Evolutionary conservation across 2,329 filamentous ascomycete genomes (phyloP), one percentile per base, ranked within the genome.

Genomic region (Aspergillus arachidicola): DNA sequence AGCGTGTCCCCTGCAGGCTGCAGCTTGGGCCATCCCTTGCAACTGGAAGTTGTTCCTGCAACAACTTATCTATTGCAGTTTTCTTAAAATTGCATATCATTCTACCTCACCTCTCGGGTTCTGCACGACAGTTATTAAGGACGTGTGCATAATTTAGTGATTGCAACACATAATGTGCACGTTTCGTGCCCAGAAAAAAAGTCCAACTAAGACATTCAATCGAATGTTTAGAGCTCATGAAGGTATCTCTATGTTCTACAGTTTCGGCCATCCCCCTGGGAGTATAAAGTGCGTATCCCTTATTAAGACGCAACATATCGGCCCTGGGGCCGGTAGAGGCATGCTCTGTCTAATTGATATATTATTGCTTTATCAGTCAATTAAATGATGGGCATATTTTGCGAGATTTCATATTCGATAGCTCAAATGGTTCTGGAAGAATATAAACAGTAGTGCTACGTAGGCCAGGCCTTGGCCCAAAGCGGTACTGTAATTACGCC

Each of bases 401-500:
- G 11, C 4, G 32, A 34, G 32, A 34, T 34, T 34, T 12, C 32
- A 34, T 12, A 11, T 34, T 34, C 1, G 6, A 16, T 6, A 36
- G 14, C 34, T 16, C 16, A 16, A 36, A 16, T 12, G 14, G 14
- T 16, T 14, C 12, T 36, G 34, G 12, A 16, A 36, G 34, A 16
- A 36, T 6, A 34, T 36, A 36, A 14, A 28, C 26, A 16, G 34
- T 36, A 16, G 26, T 28, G 6, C 26, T 28, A 26, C 23, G 23
- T 26, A 28, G 6, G 26, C 26, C 26, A 28, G 26, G 45, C 21
- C 5, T 26, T 53, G 41, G 38, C 64, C 69, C 56, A 70, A 71
- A 68, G 67, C 68, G 68, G 67, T 63, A 69, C 57, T 68, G 62
- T 69, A 65, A 68, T 68, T 64, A 65, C 60, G 41, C 45, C 14